phyloP scores from a whole-genome alignment of 768 basidiomycete species.

The Coprinopsis marcescibilis region DNA sequence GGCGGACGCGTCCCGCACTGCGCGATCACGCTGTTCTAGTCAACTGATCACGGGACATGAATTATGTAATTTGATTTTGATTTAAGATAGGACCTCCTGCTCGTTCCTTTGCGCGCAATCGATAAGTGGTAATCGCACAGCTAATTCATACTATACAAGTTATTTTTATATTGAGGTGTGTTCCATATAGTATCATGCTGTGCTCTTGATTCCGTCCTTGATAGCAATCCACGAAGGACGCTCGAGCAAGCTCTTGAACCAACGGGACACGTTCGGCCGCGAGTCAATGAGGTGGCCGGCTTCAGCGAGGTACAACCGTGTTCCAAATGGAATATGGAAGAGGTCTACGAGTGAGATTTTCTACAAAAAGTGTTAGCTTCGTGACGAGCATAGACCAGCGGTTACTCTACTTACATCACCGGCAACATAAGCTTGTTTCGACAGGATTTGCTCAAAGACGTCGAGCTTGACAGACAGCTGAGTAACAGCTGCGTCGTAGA shows the following conservation, averaged over 20 bases:
- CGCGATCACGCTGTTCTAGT: too few relatives aligned
- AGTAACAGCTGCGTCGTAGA: constrained; percentile 15
- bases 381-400: background rate
- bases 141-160: too few relatives aligned
- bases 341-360: constrained; percentile 40
- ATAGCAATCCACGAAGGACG: constrained; percentile 46
- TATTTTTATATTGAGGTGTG: too few relatives aligned
- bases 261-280: constrained; percentile 42
- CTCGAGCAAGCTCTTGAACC: constrained; percentile 38
- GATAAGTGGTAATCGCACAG: too few relatives aligned
- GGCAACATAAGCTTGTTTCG: constrained; percentile 40
- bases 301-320: constrained; percentile 17
- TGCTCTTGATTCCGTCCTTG: constrained; percentile 29
- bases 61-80: too few relatives aligned
- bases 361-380: constrained; percentile 17
- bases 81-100: too few relatives aligned
- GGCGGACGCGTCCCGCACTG: too few relatives aligned
- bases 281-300: constrained; percentile 21
- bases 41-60: too few relatives aligned
- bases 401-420: constrained; percentile 28
- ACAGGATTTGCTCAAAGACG: constrained; percentile 42
- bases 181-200: too few relatives aligned
- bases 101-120: too few relatives aligned
- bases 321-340: constrained; percentile 36
- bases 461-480: constrained; percentile 31